Conservation (phyloP, 805 yeast genomes). For the Saturnispora besseyi region DNA sequence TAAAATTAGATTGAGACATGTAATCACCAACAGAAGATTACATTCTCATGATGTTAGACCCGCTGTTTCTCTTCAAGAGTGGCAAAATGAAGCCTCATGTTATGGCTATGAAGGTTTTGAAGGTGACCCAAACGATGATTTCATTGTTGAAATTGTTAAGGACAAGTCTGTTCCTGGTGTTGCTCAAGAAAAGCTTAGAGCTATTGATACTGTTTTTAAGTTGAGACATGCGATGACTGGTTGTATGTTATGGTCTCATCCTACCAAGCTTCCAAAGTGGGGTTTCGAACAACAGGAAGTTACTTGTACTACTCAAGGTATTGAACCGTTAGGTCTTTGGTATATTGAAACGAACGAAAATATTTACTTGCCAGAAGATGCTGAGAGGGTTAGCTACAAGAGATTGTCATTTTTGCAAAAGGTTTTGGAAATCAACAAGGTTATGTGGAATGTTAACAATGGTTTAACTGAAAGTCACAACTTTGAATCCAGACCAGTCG, state of each 20-base stretch:
- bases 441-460: constrained; percentile 71
- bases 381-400: constrained; percentile 46
- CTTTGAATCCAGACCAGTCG: constrained; percentile 61
- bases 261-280: constrained; percentile 70
- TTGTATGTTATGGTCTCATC: constrained; percentile 68
- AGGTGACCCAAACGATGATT: constrained; percentile 83
- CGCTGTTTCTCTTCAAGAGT: constrained; percentile 65
- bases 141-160: constrained; percentile 63
- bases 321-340: constrained; percentile 54
- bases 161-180: constrained; percentile 39
- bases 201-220: constrained; percentile 63
- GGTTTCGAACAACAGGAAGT: constrained; percentile 82
- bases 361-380: constrained; percentile 34
- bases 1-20: constrained; percentile 60
- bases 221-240: constrained; percentile 75
- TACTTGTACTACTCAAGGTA: constrained; percentile 67
- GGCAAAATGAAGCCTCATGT: constrained; percentile 77
- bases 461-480: constrained; percentile 61
- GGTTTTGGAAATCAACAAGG: constrained; percentile 53
- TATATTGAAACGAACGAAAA: constrained; percentile 64
- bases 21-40: constrained; percentile 50
- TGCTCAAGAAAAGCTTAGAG: constrained; percentile 49
- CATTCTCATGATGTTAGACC: constrained; percentile 81
- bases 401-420: constrained; percentile 48
- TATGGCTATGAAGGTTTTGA: constrained; percentile 69